phyloP scores from a whole-genome alignment of 768 basidiomycete species.

The Terana coerulea region DNA sequence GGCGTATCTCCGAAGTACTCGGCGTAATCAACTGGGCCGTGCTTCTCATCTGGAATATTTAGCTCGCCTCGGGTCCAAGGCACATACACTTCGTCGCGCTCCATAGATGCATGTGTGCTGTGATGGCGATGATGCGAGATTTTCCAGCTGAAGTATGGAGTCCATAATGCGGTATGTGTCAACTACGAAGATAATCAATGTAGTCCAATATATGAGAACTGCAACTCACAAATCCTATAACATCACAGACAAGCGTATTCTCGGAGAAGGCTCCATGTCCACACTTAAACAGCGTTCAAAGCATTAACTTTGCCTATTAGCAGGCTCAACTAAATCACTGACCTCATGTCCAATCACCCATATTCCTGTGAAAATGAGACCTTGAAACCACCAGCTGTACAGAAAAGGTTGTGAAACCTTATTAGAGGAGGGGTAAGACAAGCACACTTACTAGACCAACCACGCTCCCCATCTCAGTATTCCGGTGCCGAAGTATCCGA shows the following conservation, averaged over 20 bases:
- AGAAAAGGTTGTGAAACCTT: background rate
- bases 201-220: background rate
- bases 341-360: slow-evolving; percentile 67
- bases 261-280: slow-evolving; percentile 54
- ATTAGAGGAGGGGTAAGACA: no score
- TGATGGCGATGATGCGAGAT: slow-evolving; percentile 69
- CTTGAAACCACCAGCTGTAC: slow-evolving; percentile 53
- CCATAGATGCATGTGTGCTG: slow-evolving; percentile 69
- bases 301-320: background rate
- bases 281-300: slow-evolving; percentile 19
- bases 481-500: no score
- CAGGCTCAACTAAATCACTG: background rate
- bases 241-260: slow-evolving; percentile 41
- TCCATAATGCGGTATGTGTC: slow-evolving; percentile 38
- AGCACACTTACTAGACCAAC: background rate
- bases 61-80: slow-evolving; percentile 58
- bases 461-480: background rate
- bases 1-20: slow-evolving; percentile 59
- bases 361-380: slow-evolving; percentile 53
- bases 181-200: slow-evolving; percentile 15
- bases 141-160: slow-evolving; percentile 65
- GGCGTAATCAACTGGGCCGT: slow-evolving; percentile 43
- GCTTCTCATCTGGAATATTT: slow-evolving; percentile 38
- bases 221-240: slow-evolving; percentile 39
- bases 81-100: slow-evolving; percentile 75